These are phyloP conservation scores for Flaveria trinervia DNA, from an alignment of 129 eudicot species.

Conservation along the genomic window DNA sequence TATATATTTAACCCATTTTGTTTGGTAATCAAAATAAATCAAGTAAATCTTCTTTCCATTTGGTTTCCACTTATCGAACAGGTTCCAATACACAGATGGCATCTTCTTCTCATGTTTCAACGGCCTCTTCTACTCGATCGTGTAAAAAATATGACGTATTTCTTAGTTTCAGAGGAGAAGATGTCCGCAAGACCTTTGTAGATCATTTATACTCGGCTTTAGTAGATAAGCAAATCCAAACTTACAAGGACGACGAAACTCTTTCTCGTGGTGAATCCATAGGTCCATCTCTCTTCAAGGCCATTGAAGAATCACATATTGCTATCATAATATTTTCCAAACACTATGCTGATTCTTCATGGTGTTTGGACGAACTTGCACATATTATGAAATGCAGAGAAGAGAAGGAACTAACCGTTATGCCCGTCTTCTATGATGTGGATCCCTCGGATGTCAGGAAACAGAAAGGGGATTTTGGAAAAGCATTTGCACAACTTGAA, in stretches of 20 bases:
- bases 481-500: no score
- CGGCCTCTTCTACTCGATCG: no score
- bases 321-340: not conserved
- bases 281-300: no score
- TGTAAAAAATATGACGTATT: not conserved
- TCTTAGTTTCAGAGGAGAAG: not conserved
- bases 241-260: not conserved
- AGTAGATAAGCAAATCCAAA: not conserved
- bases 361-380: slow-evolving; percentile 4
- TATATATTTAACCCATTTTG: no score
- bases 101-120: no score
- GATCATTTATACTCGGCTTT: not conserved
- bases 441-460: not conserved
- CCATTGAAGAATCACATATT: no score
- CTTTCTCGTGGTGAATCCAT: not conserved
- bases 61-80: no score
- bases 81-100: no score
- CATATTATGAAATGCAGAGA: slow-evolving; percentile 2
- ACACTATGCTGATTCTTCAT: not conserved
- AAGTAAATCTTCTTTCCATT: not conserved
- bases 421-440: not conserved
- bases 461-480: not conserved
- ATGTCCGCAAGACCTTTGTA: not conserved
- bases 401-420: no score
- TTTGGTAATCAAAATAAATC: no score